Conservation (phyloP, 805 yeast genomes). For the Wickerhamomyces canadensis region DNA sequence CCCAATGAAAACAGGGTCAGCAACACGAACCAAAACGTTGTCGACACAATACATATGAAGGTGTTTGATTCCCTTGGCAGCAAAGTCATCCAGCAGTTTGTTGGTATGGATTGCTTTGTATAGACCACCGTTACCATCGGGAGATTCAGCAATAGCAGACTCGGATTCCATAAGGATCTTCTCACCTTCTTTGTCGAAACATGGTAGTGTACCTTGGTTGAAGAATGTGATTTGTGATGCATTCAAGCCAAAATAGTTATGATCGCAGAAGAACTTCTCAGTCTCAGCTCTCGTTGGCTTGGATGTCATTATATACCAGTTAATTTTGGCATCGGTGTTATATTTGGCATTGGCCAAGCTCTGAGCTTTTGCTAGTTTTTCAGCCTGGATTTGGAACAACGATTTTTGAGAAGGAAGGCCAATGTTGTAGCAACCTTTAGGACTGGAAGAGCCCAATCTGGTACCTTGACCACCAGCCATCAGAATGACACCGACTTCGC, state of each 20-base stretch:
- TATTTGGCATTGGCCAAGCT: conserved; percentile 37
- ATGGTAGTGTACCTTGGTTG: conserved; percentile 94
- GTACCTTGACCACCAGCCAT: conserved; percentile 99
- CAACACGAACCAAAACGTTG: conserved; percentile 84
- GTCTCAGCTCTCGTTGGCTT: conserved; percentile 78
- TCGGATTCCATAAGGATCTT: conserved; percentile 60
- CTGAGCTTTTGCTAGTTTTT: conserved; percentile 65
- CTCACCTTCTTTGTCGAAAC: conserved; percentile 65
- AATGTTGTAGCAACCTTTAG: conserved; percentile 92
- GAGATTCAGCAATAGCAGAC: conserved; percentile 66
- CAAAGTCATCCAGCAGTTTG: conserved; percentile 64
- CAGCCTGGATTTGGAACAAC: conserved; percentile 90
- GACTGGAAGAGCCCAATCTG: conserved; percentile 80
- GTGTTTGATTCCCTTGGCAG: conserved; percentile 67
- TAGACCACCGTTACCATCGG: conserved; percentile 98
- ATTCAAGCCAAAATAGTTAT: conserved; percentile 68
- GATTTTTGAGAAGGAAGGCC: conserved; percentile 80
- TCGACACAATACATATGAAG: conserved; percentile 97
- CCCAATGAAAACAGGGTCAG: conserved; percentile 85
- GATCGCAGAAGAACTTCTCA: conserved; percentile 55
- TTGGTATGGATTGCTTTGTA: conserved; percentile 73
- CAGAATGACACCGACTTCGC: conserved; percentile 81
- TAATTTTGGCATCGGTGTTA: conserved; percentile 35
- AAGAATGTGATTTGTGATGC: conserved; percentile 64
- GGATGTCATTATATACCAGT: conserved; percentile 95